Base-by-base conservation (phyloP, 176 grass and related monocot genomes). In the Calamus simplicifolius region DNA sequence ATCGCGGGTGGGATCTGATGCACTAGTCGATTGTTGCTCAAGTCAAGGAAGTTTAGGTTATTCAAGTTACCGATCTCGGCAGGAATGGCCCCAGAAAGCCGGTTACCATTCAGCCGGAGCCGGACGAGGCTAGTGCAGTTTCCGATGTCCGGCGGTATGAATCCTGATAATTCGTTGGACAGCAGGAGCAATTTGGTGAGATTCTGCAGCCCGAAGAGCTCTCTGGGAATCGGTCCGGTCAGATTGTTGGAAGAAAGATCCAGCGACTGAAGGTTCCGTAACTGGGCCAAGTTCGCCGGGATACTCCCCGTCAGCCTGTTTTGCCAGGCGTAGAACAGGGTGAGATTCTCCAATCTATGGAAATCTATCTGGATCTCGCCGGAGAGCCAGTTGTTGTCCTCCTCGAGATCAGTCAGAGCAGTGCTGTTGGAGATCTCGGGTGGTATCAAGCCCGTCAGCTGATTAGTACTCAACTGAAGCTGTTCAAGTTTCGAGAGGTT, bases 211-310 rank as follows among this genome's bases (percentile, higher is more conserved):
- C 69, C 56, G 63, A 91, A 91, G 1, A 97, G 50, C n/a, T 85
- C 84, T 64, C 69, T 88, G 6, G 93, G 87, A 43, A 90, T 61
- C 48, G 75, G 7, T 0, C 93, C 93, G 13, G 78, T 88, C 67
- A 97, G 83, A 66, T 90, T 92, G 70, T 97, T 97, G 75, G 85
- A 91, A 12, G 93, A 97, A 29, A 97, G 93, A 73, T 97, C 93
- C 5, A 97, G 29, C 8, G 93, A 85, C 66, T 92, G 84, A 38
- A 97, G 25, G 31, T 63, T 75, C 71, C 69, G 71, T 63, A 84
- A 97, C 60, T 62, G 75, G 5, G 87, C 81, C 4, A 97, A 81
- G 62, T 54, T 57, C 8, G 75, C 75, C 25, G 87, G 87, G 48
- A 98, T 73, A 67, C 51, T 59, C 14, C 93, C 93, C 13, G 93